phyloP scores from a whole-genome alignment of 208 protist species.

The Baffinella frigidus region DNA sequence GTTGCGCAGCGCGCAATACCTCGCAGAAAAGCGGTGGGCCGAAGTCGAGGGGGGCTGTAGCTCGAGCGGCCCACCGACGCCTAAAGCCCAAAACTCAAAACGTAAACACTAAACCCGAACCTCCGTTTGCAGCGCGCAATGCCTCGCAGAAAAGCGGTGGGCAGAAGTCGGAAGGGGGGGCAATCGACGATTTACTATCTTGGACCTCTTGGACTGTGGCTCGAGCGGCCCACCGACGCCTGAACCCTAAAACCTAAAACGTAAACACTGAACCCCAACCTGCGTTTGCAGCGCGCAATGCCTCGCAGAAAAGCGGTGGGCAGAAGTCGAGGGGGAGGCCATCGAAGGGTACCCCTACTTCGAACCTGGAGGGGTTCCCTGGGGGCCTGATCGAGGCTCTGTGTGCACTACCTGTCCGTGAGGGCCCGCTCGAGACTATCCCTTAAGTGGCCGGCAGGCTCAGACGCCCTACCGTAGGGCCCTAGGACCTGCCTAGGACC shows the following conservation, averaged over 20 bases:
- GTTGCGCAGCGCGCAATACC: background rate
- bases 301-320: conserved; percentile 11
- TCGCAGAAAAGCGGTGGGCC: background rate
- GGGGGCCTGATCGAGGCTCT: background rate
- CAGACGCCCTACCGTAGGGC: too few relatives aligned
- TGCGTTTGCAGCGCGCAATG: background rate
- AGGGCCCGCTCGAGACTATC: too few relatives aligned
- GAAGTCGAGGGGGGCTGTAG: too few relatives aligned
- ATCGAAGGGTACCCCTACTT: background rate
- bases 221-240: too few relatives aligned
- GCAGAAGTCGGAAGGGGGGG: background rate
- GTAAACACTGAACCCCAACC: background rate
- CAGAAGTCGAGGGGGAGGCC: background rate
- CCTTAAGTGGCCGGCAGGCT: too few relatives aligned
- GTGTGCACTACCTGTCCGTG: conserved; percentile 34
- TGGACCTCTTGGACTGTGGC: too few relatives aligned
- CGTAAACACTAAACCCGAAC: background rate
- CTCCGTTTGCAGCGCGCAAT: background rate
- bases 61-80: too few relatives aligned
- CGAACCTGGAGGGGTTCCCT: background rate
- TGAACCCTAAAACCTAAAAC: too few relatives aligned
- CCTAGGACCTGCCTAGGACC: too few relatives aligned
- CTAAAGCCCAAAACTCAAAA: too few relatives aligned
- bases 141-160: background rate
- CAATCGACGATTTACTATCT: too few relatives aligned